These are phyloP conservation scores for Rhododendron simsii DNA, from an alignment of 148 eudicot species.

Conservation along the genomic window DNA sequence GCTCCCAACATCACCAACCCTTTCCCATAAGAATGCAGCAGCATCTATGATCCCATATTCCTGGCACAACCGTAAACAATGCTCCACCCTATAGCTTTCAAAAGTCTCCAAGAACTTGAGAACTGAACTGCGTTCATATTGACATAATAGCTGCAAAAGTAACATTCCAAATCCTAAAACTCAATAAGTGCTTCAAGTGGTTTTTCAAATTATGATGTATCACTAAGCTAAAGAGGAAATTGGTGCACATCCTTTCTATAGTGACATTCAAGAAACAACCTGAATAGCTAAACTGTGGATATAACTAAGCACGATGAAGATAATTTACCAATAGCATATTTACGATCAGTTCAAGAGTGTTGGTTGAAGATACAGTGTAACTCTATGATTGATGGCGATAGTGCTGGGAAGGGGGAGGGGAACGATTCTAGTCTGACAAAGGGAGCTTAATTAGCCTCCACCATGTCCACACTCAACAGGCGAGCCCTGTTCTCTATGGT, in stretches of 20 bases:
- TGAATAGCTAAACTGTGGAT: background rate
- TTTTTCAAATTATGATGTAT: background rate
- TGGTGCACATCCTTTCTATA: background rate
- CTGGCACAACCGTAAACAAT: slow-evolving; percentile 87
- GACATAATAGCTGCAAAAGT: slow-evolving; percentile 70
- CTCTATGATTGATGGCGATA: background rate
- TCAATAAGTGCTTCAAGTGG: background rate
- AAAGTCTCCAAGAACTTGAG: slow-evolving; percentile 78
- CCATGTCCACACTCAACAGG: slow-evolving; percentile 5
- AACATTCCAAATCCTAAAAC: background rate
- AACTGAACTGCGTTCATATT: slow-evolving; percentile 70
- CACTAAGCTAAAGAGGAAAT: background rate
- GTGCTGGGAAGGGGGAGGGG: background rate
- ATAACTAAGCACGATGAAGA: background rate
- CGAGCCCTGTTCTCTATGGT: background rate
- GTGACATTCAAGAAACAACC: background rate
- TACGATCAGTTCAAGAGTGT: background rate
- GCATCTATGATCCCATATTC: slow-evolving; percentile 82
- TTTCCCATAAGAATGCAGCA: slow-evolving; percentile 83
- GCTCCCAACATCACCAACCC: slow-evolving; percentile 92
- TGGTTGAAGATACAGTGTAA: background rate
- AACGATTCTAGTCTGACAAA: background rate
- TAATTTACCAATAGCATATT: background rate
- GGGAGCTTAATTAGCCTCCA: background rate
- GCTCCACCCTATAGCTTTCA: slow-evolving; percentile 91